Percentiles rank a stretch among this genome's conserved stretches.
These are phyloP conservation scores for Xylaria multiplex DNA, from an alignment of 2,329 filamentous ascomycete genomes.

Conservation along the genomic window DNA sequence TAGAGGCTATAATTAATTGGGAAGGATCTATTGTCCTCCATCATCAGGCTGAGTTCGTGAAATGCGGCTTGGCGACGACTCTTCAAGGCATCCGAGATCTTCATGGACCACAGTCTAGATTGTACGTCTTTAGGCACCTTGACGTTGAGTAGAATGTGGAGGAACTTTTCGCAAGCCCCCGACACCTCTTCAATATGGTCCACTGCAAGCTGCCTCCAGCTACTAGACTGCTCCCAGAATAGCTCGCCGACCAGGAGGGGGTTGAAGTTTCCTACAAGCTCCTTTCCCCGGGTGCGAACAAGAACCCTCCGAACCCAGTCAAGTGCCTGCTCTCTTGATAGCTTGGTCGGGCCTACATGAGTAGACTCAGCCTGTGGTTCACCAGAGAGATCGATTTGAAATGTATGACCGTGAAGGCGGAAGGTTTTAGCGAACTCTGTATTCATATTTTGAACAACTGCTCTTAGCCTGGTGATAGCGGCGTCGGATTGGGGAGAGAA, in stretches of 20 bases:
- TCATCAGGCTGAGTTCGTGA: conserved; percentile 45
- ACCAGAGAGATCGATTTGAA: too few species aligned
- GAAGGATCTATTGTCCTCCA: conserved; percentile 45
- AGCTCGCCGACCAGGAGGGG: conserved; percentile 52
- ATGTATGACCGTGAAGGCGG: too few species aligned
- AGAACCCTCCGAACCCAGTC: conserved; percentile 22
- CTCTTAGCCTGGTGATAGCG: conserved; percentile 42
- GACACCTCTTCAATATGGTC: conserved; percentile 30
- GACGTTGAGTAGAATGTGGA: background rate
- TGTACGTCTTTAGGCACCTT: conserved; percentile 21
- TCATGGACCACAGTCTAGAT: conserved; percentile 14
- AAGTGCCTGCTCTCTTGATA: conserved; percentile 17
- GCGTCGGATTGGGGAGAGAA: conserved; percentile 37
- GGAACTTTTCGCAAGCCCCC: conserved; percentile 14
- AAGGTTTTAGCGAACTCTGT: conserved; percentile 3
- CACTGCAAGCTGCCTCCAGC: conserved; percentile 49
- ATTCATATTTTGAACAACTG: conserved; percentile 40
- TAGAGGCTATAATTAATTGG: conserved; percentile 53
- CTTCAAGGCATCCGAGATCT: conserved; percentile 15
- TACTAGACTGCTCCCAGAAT: conserved; percentile 52
- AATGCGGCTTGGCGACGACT: conserved; percentile 19
- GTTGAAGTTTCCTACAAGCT: conserved; percentile 54
- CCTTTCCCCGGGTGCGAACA: conserved; percentile 44
- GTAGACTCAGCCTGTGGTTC: too few species aligned
- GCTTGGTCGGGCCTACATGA: background rate